Conservation (phyloP, 257 asterid genomes). For the Solanum chiquidenum region DNA sequence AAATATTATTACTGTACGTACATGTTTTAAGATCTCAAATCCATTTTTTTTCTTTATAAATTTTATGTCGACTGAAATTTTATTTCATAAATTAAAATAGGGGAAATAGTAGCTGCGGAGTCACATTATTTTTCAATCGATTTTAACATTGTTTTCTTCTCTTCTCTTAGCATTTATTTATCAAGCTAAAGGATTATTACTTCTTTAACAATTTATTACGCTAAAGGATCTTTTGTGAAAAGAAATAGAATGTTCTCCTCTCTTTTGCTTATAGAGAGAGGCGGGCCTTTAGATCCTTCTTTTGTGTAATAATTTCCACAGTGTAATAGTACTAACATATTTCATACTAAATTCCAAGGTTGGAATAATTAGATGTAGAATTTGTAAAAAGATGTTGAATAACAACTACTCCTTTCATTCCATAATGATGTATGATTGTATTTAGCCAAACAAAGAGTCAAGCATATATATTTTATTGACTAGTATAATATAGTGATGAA, state of each 20-base stretch:
- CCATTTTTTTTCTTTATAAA: no score
- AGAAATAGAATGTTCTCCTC: not conserved
- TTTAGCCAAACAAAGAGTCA: not conserved
- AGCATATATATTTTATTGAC: no score
- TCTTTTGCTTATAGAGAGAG: not conserved
- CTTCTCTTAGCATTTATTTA: not conserved
- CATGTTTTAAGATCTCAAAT: not conserved
- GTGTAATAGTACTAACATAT: not conserved
- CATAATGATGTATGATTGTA: not conserved
- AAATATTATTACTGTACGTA: not conserved
- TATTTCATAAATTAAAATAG: not conserved
- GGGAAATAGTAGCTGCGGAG: not conserved
- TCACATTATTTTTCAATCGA: not conserved
- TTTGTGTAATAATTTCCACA: not conserved
- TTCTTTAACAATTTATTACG: not conserved
- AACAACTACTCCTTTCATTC: not conserved
- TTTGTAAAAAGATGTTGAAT: not conserved
- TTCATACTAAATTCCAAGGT: not conserved
- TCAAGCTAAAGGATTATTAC: not conserved
- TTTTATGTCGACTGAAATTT: not conserved
- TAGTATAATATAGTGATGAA: not conserved
- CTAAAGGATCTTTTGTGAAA: not conserved
- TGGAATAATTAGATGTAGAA: not conserved
- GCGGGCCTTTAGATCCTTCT: not conserved
- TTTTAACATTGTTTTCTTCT: not conserved